These are phyloP conservation scores for Stenogyne calaminthoides DNA, from an alignment of 305 asterid genomes.

Conservation along the genomic window DNA sequence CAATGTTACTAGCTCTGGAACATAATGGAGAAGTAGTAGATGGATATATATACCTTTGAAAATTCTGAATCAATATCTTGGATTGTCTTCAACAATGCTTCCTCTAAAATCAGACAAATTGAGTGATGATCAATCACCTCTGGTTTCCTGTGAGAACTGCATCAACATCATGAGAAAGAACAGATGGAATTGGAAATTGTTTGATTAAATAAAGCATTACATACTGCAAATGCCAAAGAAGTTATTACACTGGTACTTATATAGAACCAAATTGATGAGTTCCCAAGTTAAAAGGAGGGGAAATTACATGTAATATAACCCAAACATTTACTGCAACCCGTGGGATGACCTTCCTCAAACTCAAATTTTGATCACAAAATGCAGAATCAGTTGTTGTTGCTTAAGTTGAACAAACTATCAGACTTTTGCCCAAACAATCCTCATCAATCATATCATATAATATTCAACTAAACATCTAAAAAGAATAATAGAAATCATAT, in stretches of 20 bases:
- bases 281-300: background rate
- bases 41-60: constrained; percentile 41
- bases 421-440: background rate
- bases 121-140: constrained; percentile 31
- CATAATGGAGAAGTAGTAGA: constrained; percentile 17
- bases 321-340: background rate
- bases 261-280: background rate
- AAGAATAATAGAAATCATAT: background rate
- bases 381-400: background rate
- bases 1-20: constrained; percentile 9
- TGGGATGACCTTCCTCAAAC: background rate
- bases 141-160: constrained; percentile 33
- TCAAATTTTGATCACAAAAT: background rate
- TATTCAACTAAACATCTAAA: background rate
- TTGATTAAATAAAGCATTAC: constrained; percentile 1
- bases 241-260: background rate
- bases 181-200: constrained; percentile 4
- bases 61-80: constrained; percentile 72
- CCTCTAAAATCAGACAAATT: constrained; percentile 45
- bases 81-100: constrained; percentile 62
- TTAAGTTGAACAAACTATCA: background rate
- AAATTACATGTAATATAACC: background rate
- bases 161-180: constrained; percentile 16
- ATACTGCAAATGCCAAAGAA: background rate
- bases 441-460: background rate